Evolutionary conservation across 208 protist genomes (phyloP).

Genomic region (Trypanosoma conorhini): DNA sequence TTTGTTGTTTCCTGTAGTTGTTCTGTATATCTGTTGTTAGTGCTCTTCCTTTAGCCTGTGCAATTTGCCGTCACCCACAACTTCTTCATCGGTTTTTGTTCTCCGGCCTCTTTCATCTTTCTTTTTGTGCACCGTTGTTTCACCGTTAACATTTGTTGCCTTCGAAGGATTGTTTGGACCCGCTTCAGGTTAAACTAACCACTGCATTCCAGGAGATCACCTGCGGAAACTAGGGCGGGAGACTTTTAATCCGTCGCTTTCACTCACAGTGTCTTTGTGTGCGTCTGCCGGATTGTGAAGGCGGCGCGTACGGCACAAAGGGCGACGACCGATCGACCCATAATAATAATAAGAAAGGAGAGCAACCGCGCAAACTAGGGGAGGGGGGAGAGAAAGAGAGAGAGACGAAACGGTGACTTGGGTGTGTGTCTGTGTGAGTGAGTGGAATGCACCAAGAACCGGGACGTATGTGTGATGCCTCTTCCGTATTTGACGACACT

Average conservation of each 20-base stretch:
- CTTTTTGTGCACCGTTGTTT: background rate
- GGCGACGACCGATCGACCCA: background rate
- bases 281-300: no score
- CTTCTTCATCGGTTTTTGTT: background rate
- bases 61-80: background rate
- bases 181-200: no score
- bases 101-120: slow-evolving; percentile 8
- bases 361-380: background rate
- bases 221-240: no score
- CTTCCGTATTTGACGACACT: background rate
- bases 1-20: slow-evolving; percentile 6
- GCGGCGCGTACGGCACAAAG: background rate
- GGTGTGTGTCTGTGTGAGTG: background rate
- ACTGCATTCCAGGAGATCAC: no score
- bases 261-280: no score
- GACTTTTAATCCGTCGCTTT: no score
- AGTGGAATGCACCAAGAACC: background rate
- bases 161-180: no score
- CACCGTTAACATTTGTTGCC: no score
- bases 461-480: background rate
- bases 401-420: background rate
- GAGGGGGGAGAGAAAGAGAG: background rate
- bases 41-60: background rate
- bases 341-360: background rate
- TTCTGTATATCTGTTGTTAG: slow-evolving; percentile 2